These are phyloP conservation scores for Lasiosphaeriaceae sp. DNA, from an alignment of 495 filamentous ascomycete species.

Conservation along the genomic window DNA sequence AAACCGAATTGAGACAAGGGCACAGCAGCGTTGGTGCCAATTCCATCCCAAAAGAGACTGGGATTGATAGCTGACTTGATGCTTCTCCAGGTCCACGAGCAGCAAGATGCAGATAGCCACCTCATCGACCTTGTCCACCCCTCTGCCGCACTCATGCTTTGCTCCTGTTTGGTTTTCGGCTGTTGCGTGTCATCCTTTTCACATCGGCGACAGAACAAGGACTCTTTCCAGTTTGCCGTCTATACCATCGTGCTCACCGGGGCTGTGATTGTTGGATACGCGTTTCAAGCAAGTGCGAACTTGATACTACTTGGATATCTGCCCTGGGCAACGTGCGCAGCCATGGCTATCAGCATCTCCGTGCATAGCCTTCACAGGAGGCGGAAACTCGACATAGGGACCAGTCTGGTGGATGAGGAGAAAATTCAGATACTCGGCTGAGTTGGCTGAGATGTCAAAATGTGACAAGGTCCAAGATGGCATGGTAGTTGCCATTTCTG, in stretches of 20 bases:
- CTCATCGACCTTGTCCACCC: conserved; percentile 20
- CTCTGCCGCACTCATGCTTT: conserved; percentile 37
- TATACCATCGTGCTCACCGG: conserved; percentile 31
- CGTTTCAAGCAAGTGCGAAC: conserved; percentile 28
- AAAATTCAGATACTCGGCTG: conserved; percentile 13
- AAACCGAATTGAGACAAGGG: conserved; percentile 6
- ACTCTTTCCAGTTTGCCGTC: conserved; percentile 36
- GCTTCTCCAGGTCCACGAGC: not conserved
- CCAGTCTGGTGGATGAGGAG: conserved; percentile 8
- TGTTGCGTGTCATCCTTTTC: conserved; percentile 44
- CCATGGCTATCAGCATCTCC: conserved; percentile 37
- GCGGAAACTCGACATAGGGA: not conserved
- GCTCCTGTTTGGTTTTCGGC: conserved; percentile 41
- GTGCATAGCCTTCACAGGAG: conserved; percentile 15
- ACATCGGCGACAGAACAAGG: conserved; percentile 37
- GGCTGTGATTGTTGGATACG: conserved; percentile 30
- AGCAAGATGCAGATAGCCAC: not conserved
- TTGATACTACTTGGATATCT: conserved; percentile 40
- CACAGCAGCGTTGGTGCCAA: conserved; percentile 12
- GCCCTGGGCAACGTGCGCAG: conserved; percentile 38
- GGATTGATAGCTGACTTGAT: conserved; percentile 5
- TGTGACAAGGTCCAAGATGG: not conserved
- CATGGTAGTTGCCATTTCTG: not conserved
- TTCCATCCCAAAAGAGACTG: not conserved
- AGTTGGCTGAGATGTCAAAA: not conserved